Base-by-base conservation (phyloP, 2,329 filamentous ascomycete genomes). In the Teratosphaeria pseudoeucalypti region DNA sequence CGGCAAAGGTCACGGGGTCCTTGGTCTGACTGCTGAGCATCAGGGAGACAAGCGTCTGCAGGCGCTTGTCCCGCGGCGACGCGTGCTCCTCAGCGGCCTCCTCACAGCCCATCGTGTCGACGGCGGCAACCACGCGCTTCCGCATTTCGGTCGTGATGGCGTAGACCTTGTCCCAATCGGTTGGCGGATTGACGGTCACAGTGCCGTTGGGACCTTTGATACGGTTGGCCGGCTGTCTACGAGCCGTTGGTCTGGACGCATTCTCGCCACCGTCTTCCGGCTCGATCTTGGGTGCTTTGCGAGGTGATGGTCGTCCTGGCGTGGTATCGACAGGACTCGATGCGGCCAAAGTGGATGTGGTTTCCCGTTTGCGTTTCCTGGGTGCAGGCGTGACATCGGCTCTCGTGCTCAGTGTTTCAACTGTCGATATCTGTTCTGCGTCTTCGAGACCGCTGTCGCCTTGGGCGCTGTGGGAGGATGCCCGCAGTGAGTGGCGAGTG, bases 41-140 rank as follows among this genome's bases (percentile, higher is more conserved):
- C 63, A 96, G 79, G 14, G 91, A 84, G 47, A 95, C 81, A 34
- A 96, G 82, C 2, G 90, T 95, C 69, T 96, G 92, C 67, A 95
- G 92, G 6, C 92, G 83, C 71, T 85, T 85, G 69, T 87, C 82
- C 58, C 78, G 73, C 16, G 79, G 77, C 0, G 76, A 73, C 2
- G 69, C 73, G 16, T 75, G 72, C 55, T 80, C 76, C 58, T 83
- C 77, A 2, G 88, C 89, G 10, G 94, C 79, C 7, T 83, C 82
- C 74, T 91, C 91, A 74, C 94, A 99, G 11, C 94, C 94, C 92
- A 97, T 96, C 0, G 92, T 97, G 73, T 99, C 94, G 11, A 99
- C 94, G 0, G 92, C 89, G 0, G 94, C 94, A 0, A 82, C 74
- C 47, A 82, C 88, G 74, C 77, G 82, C 71, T 71, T 88, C 76